Evolutionary conservation across 2,329 filamentous ascomycete genomes (phyloP).

Genomic region (Coniosporium tulheliwenetii): DNA sequence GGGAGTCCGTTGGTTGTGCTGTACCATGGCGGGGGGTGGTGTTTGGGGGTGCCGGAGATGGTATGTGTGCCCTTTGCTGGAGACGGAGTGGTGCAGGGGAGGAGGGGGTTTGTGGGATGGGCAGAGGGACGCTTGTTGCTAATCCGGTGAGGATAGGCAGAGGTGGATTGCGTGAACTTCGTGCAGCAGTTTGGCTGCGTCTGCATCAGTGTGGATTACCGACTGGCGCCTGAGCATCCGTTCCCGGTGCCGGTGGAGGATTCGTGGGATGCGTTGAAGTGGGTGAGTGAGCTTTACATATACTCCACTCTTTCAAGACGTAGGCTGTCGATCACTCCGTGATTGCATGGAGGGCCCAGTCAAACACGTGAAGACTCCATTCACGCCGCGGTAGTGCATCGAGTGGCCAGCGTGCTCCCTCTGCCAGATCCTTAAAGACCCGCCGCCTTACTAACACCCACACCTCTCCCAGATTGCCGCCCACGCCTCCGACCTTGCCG

Average conservation of each 20-base stretch:
- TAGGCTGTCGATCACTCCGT: no score
- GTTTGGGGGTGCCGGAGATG: slow-evolving; percentile 24
- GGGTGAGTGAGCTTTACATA: slow-evolving; percentile 13
- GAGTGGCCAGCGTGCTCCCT: no score
- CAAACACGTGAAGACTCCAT: no score
- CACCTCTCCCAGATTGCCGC: slow-evolving; percentile 10
- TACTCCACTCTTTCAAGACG: no score
- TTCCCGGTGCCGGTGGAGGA: slow-evolving; percentile 30
- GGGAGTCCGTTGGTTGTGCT: slow-evolving; percentile 10
- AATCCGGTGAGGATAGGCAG: slow-evolving; percentile 7
- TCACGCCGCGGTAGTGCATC: no score
- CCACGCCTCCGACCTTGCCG: slow-evolving; percentile 23
- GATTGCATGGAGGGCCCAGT: no score
- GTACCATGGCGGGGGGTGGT: slow-evolving; percentile 29
- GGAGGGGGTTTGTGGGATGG: no score
- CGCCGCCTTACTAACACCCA: background rate
- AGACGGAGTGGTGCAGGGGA: no score
- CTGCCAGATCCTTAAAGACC: background rate
- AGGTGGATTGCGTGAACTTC: slow-evolving; percentile 16
- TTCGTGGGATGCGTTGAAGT: slow-evolving; percentile 29
- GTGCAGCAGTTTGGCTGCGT: slow-evolving; percentile 19
- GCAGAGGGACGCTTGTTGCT: no score
- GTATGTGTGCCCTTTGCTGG: slow-evolving; percentile 1
- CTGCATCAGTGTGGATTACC: slow-evolving; percentile 26
- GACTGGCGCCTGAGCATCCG: slow-evolving; percentile 29